Percentiles rank a stretch among this genome's conserved stretches.
Evolutionary conservation across 2,329 filamentous ascomycete genomes (phyloP).

Genomic region (Colletotrichum lini): DNA sequence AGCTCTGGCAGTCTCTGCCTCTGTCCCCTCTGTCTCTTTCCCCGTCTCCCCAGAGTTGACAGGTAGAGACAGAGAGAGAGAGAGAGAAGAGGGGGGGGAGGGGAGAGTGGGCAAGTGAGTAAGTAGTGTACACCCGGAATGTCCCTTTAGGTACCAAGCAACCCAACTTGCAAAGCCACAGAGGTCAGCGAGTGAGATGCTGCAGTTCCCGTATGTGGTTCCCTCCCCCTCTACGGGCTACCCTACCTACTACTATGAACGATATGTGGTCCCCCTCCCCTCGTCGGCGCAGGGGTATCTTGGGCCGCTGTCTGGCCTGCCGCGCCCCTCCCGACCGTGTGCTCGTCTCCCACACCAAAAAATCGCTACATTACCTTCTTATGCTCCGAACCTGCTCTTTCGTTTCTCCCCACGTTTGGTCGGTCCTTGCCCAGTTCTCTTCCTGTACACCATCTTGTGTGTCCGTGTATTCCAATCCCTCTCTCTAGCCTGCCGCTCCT

Average conservation of each 20-base stretch:
- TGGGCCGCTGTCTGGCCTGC: constrained; percentile 41
- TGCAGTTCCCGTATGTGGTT: constrained; percentile 32
- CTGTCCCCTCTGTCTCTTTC: not conserved
- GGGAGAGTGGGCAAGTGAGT: not conserved
- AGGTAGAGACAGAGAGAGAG: not conserved
- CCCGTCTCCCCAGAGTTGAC: not conserved
- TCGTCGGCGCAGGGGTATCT: constrained; percentile 42
- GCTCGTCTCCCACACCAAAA: constrained; percentile 37
- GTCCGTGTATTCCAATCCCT: constrained; percentile 49
- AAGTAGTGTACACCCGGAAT: constrained; percentile 7
- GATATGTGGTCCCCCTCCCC: constrained; percentile 12
- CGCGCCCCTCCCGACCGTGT: constrained; percentile 35
- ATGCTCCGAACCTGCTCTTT: constrained; percentile 32
- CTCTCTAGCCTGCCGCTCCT: constrained; percentile 58
- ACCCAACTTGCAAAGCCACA: constrained; percentile 4
- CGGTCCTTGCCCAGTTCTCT: constrained; percentile 48
- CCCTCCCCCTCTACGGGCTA: constrained; percentile 21
- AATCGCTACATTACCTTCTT: constrained; percentile 41
- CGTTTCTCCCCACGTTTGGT: constrained; percentile 38
- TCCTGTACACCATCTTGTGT: constrained; percentile 48
- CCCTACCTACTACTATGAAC: not conserved
- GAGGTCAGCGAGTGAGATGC: constrained; percentile 34
- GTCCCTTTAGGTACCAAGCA: constrained; percentile 17
- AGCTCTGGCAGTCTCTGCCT: constrained; percentile 4
- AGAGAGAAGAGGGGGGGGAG: too few species aligned